Base-by-base conservation (phyloP, 495 filamentous ascomycete genomes). In the Lasiosphaeris hirsuta region DNA sequence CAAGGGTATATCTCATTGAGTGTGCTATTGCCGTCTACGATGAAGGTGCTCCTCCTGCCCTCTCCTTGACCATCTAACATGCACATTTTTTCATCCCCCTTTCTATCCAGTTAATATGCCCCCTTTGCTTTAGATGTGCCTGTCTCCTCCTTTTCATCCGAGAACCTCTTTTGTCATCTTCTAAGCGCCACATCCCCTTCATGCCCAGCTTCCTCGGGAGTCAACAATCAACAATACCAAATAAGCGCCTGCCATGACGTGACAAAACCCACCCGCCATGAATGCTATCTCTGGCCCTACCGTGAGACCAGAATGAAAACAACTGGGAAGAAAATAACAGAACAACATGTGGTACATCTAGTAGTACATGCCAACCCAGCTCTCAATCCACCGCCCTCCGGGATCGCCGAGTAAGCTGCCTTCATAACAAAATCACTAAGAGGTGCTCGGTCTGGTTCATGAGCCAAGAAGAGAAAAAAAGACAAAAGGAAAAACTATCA, bases 281-380 rank as follows among this genome's bases (percentile, higher is more conserved):
- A 30, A 30, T 30, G 23, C 23, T 30, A 30, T 30, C 23, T 30
- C 23, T 5, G 23, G 23, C 23, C 23, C 23, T 30, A 30, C 23
- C 5, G 23, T 30, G 14, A n/a, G 19, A 10, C 33, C 36, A 4
- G n/a, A 10, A 35, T 36, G 8, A 14, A 36, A 30, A 30, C 14
- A 14, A 38, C 38, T 18, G 8, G 13, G 17, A n/a, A 51, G 6
- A 3, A 13, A 23, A 48, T 13, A 19, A 49, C 13, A 37, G 23
- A 15, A 49, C 19, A 49, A 49, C 33, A 46, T 14, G 13, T 10
- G 43, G 8, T 13, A 35, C 7, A 51, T 51, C 49, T 51, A 51
- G 19, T 51, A 36, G 10, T 51, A 51, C 49, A 51, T 51, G 39
- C 46, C 17, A 58, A 14, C 47, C 56, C 38, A 18, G 10, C 30